These are phyloP conservation scores for Apodospora peruviana DNA, from an alignment of 495 filamentous ascomycete species.

Conservation along the genomic window DNA sequence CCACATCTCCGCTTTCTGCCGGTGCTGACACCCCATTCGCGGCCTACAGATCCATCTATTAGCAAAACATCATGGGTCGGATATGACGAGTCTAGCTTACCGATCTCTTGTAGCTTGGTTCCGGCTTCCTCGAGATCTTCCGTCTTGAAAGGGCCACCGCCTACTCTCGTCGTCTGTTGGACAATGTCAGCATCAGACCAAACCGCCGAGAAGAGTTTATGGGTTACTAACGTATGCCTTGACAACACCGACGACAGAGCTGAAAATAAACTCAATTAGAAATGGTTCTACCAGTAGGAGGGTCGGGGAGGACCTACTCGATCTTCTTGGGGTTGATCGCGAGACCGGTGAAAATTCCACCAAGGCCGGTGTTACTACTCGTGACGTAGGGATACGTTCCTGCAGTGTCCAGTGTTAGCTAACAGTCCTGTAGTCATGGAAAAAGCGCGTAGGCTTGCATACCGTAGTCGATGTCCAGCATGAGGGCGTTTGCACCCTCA, in stretches of 20 bases:
- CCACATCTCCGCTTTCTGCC: constrained; percentile 80
- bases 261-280: neutral
- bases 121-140: constrained; percentile 61
- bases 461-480: constrained; percentile 39
- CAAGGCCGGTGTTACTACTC: constrained; percentile 67
- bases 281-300: constrained; percentile 26
- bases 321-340: constrained; percentile 49
- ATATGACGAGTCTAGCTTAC: constrained; percentile 7
- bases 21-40: constrained; percentile 70
- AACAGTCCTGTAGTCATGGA: too few relatives aligned
- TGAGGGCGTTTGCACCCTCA: constrained; percentile 86
- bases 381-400: constrained; percentile 87
- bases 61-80: constrained; percentile 11
- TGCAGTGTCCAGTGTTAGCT: neutral
- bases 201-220: neutral
- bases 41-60: constrained; percentile 4
- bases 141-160: constrained; percentile 77
- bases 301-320: constrained; percentile 11
- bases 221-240: constrained; percentile 55
- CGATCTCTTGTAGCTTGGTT: constrained; percentile 41
- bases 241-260: constrained; percentile 71
- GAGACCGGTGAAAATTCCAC: constrained; percentile 72
- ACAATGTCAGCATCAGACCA: neutral
- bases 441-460: too few relatives aligned
- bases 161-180: constrained; percentile 58